phyloP scores from a whole-genome alignment of 331 rosid species.

The Dryas integrifolia region DNA sequence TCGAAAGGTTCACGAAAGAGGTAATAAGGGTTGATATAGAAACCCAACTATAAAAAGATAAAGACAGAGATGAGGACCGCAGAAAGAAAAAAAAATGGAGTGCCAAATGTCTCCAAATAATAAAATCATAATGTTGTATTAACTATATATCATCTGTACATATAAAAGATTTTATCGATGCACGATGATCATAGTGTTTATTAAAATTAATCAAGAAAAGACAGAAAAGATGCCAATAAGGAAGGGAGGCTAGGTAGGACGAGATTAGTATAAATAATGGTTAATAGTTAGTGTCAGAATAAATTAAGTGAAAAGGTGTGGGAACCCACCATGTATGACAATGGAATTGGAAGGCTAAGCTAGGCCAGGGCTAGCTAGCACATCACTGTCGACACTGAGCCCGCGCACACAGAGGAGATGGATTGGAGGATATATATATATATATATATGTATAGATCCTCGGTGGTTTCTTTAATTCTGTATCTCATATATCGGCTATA shows the following conservation, averaged over 20 bases:
- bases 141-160: too few relatives aligned
- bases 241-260: constrained; percentile 4
- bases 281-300: constrained; percentile 44
- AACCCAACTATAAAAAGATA: too few relatives aligned
- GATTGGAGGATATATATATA: background rate
- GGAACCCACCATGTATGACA: constrained; percentile 49
- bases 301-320: constrained; percentile 47
- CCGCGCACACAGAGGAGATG: background rate
- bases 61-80: too few relatives aligned
- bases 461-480: too few relatives aligned
- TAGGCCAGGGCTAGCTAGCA: background rate
- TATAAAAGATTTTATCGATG: too few relatives aligned
- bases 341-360: background rate
- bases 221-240: constrained; percentile 24
- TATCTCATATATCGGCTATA: constrained; percentile 35
- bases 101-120: too few relatives aligned
- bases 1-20: too few relatives aligned
- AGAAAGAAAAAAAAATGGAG: too few relatives aligned
- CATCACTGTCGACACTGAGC: background rate
- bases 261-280: constrained; percentile 21
- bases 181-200: too few relatives aligned
- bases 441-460: constrained; percentile 8
- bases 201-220: constrained; percentile 1
- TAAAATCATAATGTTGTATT: too few relatives aligned
- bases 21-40: too few relatives aligned